These are phyloP conservation scores for Eucalyptus urophylla DNA, from an alignment of 345 rosid species.

Conservation along the genomic window DNA sequence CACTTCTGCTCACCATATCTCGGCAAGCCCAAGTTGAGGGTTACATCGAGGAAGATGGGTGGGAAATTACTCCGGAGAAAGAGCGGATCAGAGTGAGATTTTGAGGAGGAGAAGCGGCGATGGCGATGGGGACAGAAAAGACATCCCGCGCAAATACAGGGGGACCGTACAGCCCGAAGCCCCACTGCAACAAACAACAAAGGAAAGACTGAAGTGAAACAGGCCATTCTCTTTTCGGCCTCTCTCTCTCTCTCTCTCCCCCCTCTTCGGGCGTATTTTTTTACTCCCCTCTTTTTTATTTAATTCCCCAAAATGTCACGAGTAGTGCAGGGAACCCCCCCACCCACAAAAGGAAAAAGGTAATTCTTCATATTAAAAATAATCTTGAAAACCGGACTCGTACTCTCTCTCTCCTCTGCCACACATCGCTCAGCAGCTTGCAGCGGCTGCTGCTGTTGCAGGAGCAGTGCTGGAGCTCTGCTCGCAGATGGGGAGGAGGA, in stretches of 20 bases:
- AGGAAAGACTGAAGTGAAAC: background rate
- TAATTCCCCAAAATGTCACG: background rate
- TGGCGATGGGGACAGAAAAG: constrained; percentile 42
- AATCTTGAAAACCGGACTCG: background rate
- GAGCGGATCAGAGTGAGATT: constrained; percentile 8
- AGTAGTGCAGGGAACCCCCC: background rate
- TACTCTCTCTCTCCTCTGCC: background rate
- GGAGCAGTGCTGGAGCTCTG: background rate
- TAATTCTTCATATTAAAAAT: background rate
- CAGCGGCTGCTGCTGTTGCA: constrained; percentile 4
- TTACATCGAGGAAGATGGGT: background rate
- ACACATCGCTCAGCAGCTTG: background rate
- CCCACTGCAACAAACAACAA: background rate
- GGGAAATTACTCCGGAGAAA: background rate
- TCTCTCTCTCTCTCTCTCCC: background rate
- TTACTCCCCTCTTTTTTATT: background rate
- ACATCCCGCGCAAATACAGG: constrained; percentile 56
- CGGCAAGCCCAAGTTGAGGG: background rate
- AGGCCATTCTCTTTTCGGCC: background rate
- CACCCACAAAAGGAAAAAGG: background rate
- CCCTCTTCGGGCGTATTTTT: background rate
- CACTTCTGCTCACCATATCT: background rate
- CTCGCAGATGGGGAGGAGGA: background rate
- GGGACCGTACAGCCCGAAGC: constrained; percentile 11
- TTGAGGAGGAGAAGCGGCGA: background rate